These are phyloP conservation scores for Nigrospora sphaerica DNA, from an alignment of 2,329 filamentous ascomycete genomes.

Conservation along the genomic window DNA sequence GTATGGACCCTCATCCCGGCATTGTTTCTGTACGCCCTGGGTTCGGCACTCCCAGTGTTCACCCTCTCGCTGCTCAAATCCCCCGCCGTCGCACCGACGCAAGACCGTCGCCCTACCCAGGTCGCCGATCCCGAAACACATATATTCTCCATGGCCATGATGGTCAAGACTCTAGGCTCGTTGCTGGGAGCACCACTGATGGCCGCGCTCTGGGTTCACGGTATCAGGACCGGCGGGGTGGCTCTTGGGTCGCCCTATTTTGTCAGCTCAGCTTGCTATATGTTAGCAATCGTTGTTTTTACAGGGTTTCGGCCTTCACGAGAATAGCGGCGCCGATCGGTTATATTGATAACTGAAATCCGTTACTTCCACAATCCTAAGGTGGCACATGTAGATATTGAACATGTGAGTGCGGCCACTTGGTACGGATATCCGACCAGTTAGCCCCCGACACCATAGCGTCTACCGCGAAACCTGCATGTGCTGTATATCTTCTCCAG, in stretches of 20 bases:
- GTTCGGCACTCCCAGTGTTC: constrained; percentile 41
- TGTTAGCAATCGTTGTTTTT: constrained; percentile 25
- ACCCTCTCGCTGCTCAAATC: constrained; percentile 41
- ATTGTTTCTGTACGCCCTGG: constrained; percentile 38
- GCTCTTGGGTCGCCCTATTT: constrained; percentile 32
- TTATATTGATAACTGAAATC: too few species aligned
- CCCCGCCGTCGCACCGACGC: constrained; percentile 23
- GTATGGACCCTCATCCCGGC: constrained; percentile 34
- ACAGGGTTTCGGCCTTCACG: constrained; percentile 2
- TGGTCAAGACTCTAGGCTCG: constrained; percentile 40
- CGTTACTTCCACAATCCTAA: too few species aligned
- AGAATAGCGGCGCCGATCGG: too few species aligned
- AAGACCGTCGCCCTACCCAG: constrained; percentile 6
- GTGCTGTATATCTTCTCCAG: too few species aligned
- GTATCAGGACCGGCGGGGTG: constrained; percentile 28
- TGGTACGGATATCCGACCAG: too few species aligned
- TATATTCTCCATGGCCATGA: constrained; percentile 44
- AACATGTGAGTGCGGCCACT: too few species aligned
- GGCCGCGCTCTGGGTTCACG: constrained; percentile 38
- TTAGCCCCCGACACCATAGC: too few species aligned
- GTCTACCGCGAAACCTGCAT: too few species aligned
- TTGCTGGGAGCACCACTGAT: constrained; percentile 39
- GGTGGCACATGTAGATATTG: too few species aligned
- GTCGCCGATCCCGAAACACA: constrained; percentile 26
- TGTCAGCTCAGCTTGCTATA: constrained; percentile 30